Base-by-base conservation (phyloP, 139 green algal species). In the Asterochloris sp. region DNA sequence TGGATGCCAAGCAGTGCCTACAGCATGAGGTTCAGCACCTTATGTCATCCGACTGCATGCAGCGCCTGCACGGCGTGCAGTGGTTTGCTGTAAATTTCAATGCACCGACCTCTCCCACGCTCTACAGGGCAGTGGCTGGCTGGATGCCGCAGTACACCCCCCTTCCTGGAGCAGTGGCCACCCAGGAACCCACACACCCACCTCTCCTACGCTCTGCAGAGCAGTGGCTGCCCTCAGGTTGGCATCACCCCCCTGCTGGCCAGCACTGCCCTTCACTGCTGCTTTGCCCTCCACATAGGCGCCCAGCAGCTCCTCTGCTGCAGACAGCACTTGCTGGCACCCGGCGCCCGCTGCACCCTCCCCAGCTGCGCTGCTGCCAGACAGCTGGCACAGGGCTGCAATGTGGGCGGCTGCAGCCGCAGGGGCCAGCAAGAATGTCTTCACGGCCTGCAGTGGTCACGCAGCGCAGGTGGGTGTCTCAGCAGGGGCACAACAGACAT, bases 181-280 rank as follows among this genome's bases (percentile, higher is more conserved):
- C 66, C 17, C 66, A 10, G 17, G 66, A 21, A 71, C 19, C 66
- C 19, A 71, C 66, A 24, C 66, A 10, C 21, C 29, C 38, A 89
- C 87, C 87, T 96, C 91, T 12, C 93, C 93, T 0, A 82, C 78
- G 8, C 85, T 87, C 82, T 93, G 95, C 61, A 95, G 76, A 26
- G 93, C 92, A 13, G 74, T 79, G 54, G 81, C 82, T 14, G 84
- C 83, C 23, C 28, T 63, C 68, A 80, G 13, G 60, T 16, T 80
- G 24, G 76, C 76, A 54, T 80, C 60, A 0, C 76, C 54, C 19
- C 60, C 76, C 76, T 80, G 76, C 12, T 28, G 19, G 24, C 14
- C 69, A 76, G 14, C 29, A 47, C 74, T 67, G 28, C 74, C 15
- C 11, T 0, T 63, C 75, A 66, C 69, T 54, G 69, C 63, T n/a